phyloP scores from a whole-genome alignment of 176 grass and related monocot species.

The Alopecurus myosuroides region DNA sequence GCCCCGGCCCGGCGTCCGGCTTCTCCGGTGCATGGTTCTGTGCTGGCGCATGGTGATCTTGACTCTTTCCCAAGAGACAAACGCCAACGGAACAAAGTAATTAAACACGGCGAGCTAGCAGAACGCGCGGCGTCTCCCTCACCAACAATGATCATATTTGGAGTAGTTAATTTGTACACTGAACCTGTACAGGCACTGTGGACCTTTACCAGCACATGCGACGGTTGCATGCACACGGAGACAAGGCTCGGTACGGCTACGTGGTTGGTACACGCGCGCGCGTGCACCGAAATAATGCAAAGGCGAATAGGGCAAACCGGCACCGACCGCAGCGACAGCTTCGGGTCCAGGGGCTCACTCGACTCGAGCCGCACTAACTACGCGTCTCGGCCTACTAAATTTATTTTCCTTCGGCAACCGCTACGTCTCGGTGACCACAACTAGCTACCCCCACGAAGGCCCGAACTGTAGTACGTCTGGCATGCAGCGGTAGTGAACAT shows the following conservation, averaged over 20 bases:
- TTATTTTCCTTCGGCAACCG: background rate
- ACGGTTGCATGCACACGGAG: background rate
- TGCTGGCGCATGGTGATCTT: background rate
- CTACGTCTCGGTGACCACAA: slow-evolving; percentile 32
- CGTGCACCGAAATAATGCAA: background rate
- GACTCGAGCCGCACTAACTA: background rate
- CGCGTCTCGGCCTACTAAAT: background rate
- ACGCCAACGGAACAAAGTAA: background rate
- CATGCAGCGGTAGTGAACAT: background rate
- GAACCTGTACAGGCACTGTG: background rate
- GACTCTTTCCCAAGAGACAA: slow-evolving; percentile 15
- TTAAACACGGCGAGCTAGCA: background rate
- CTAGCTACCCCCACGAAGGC: background rate
- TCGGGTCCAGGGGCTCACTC: background rate
- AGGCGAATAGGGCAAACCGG: too few relatives aligned
- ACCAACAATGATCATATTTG: background rate
- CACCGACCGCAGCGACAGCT: background rate
- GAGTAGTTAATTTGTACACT: background rate
- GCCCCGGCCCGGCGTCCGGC: background rate
- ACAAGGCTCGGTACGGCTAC: background rate
- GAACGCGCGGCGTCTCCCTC: slow-evolving; percentile 11
- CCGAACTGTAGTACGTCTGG: background rate
- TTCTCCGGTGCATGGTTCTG: background rate
- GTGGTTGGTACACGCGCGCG: background rate
- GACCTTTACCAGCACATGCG: slow-evolving; percentile 32